Evolutionary conservation across 2,329 filamentous ascomycete species (phyloP).

Genomic region (Blastomyces gilchristii): DNA sequence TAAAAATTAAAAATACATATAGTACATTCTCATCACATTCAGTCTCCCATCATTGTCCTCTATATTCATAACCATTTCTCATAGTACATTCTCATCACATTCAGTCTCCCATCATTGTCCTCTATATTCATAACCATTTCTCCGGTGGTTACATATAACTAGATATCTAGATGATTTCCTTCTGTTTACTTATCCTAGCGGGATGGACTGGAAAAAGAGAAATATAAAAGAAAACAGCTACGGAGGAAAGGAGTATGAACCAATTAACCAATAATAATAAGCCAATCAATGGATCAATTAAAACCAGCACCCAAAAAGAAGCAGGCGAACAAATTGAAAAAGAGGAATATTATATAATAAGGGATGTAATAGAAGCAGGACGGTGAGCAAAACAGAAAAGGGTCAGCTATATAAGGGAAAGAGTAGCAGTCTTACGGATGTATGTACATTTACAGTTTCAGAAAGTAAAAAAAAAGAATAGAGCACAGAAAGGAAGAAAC

Average conservation of each 20-base stretch:
- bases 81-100: not conserved
- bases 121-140: too few species aligned
- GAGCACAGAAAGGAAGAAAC: not conserved
- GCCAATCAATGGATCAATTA: not conserved
- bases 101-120: too few species aligned
- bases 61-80: too few species aligned
- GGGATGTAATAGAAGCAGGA: not conserved
- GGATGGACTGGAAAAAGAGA: too few species aligned
- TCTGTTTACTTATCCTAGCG: too few species aligned
- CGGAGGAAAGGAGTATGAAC: too few species aligned
- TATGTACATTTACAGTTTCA: not conserved
- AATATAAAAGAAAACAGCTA: too few species aligned
- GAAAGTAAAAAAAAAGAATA: not conserved
- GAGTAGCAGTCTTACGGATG: not conserved
- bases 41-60: too few species aligned
- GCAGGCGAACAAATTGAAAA: not conserved
- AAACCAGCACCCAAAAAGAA: not conserved
- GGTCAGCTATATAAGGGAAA: not conserved
- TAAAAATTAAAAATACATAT: too few species aligned
- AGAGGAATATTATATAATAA: not conserved
- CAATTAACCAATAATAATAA: too few species aligned
- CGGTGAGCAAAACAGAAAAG: too few species aligned
- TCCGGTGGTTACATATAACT: not conserved
- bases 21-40: not conserved
- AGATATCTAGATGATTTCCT: too few species aligned